phyloP scores from a whole-genome alignment of 306 rosid species.

The Prunus fruticosa region DNA sequence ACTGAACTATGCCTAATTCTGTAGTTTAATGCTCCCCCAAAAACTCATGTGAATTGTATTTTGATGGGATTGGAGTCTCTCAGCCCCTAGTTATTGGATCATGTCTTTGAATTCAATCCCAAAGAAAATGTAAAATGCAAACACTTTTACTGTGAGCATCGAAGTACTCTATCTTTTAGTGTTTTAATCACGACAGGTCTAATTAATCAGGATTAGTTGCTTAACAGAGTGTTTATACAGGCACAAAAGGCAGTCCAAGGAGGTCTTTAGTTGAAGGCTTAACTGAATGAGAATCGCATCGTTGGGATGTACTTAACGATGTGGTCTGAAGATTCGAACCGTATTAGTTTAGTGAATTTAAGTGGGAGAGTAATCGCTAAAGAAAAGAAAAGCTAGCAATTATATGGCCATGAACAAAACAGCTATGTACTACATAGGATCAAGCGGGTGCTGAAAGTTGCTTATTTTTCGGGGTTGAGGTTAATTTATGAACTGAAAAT shows the following conservation, averaged over 20 bases:
- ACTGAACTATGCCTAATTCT: too few relatives aligned
- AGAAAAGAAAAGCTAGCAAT: too few relatives aligned
- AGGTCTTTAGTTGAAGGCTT: neutral
- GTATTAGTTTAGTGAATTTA: neutral
- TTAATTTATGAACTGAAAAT: neutral
- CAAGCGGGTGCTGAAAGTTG: neutral
- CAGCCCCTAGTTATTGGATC: too few relatives aligned
- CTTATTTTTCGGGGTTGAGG: neutral
- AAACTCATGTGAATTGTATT: neutral
- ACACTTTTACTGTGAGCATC: too few relatives aligned
- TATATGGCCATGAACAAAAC: too few relatives aligned
- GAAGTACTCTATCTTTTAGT: too few relatives aligned
- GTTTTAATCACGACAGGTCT: too few relatives aligned
- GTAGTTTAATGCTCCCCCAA: too few relatives aligned
- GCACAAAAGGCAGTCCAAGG: neutral
- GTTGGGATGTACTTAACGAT: neutral
- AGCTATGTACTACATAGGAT: neutral
- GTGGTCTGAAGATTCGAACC: neutral
- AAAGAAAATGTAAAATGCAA: too few relatives aligned
- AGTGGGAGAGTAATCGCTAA: neutral
- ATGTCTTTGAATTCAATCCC: too few relatives aligned
- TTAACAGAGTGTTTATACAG: neutral
- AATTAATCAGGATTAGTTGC: neutral
- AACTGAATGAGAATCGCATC: neutral
- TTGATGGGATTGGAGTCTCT: neutral